Evolutionary conservation across 345 rosid genomes (phyloP).

Genomic region (Dipteronia sinensis): DNA sequence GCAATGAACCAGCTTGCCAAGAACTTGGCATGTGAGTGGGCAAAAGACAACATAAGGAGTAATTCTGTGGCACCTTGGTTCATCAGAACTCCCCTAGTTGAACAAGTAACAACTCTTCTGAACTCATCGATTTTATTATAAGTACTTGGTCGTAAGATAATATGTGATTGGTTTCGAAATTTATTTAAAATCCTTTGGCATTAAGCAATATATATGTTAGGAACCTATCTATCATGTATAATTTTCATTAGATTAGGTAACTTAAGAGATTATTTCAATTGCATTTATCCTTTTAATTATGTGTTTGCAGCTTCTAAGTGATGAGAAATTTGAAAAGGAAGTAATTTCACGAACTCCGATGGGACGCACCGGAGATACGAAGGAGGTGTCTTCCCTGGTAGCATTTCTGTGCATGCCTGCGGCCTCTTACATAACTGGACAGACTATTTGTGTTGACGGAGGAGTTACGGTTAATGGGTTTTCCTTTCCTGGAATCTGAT

Average conservation of each 20-base stretch:
- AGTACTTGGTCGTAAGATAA: no score
- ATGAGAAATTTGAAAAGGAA: conserved; percentile 20
- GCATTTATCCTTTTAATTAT: background rate
- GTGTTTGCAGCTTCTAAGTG: background rate
- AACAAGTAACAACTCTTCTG: background rate
- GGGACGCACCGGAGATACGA: conserved; percentile 47
- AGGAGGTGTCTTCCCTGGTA: conserved; percentile 55
- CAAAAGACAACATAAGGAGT: conserved; percentile 48
- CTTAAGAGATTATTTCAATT: no score
- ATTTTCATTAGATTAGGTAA: no score
- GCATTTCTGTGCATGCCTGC: conserved; percentile 64
- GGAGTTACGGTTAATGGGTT: conserved; percentile 52
- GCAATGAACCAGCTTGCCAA: conserved; percentile 45
- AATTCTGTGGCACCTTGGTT: conserved; percentile 46
- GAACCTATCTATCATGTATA: no score
- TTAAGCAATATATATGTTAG: no score
- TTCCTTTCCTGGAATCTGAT: background rate
- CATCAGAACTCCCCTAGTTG: background rate
- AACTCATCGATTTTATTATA: no score
- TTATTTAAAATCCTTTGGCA: no score
- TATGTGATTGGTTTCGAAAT: no score
- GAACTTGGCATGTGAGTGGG: conserved; percentile 59
- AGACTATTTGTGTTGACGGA: conserved; percentile 58
- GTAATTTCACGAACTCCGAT: conserved; percentile 45
- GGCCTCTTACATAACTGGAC: conserved; percentile 68